Conservation (phyloP, 1,139 yeast species). For the Hansenula lynferdii region DNA sequence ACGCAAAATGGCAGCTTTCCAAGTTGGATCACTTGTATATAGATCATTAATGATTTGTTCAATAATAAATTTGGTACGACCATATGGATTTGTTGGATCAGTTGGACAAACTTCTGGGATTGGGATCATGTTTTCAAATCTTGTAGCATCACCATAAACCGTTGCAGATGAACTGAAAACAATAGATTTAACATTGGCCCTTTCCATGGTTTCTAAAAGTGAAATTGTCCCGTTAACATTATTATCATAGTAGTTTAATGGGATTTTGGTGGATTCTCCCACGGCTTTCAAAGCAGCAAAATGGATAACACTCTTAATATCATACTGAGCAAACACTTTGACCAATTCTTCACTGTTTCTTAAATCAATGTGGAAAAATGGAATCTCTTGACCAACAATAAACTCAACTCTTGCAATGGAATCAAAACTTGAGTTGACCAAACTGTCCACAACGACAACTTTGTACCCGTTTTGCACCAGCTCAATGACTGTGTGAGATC, state of each 20-base stretch:
- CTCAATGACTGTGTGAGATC: constrained; percentile 74
- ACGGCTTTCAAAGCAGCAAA: constrained; percentile 86
- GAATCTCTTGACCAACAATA: constrained; percentile 43
- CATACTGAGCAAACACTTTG: constrained; percentile 44
- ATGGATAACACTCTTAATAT: constrained; percentile 62
- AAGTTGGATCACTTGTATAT: constrained; percentile 40
- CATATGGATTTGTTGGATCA: constrained; percentile 76
- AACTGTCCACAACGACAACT: constrained; percentile 69
- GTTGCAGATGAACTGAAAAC: constrained; percentile 82
- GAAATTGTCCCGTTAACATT: constrained; percentile 64
- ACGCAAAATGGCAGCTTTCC: constrained; percentile 66
- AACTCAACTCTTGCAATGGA: constrained; percentile 63
- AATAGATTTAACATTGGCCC: constrained; percentile 45
- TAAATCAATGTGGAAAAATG: constrained; percentile 58
- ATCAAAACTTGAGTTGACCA: constrained; percentile 63
- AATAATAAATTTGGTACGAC: constrained; percentile 62
- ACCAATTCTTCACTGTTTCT: constrained; percentile 44
- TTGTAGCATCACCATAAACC: constrained; percentile 79
- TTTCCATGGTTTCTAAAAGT: constrained; percentile 50
- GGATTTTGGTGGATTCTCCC: constrained; percentile 72
- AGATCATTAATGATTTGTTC: constrained; percentile 62
- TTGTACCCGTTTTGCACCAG: constrained; percentile 60
- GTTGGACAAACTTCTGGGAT: constrained; percentile 78
- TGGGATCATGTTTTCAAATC: constrained; percentile 71
- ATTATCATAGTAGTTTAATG: constrained; percentile 67